Base-by-base conservation (phyloP, 176 grass and related monocot genomes). In the Zizania latifolia region DNA sequence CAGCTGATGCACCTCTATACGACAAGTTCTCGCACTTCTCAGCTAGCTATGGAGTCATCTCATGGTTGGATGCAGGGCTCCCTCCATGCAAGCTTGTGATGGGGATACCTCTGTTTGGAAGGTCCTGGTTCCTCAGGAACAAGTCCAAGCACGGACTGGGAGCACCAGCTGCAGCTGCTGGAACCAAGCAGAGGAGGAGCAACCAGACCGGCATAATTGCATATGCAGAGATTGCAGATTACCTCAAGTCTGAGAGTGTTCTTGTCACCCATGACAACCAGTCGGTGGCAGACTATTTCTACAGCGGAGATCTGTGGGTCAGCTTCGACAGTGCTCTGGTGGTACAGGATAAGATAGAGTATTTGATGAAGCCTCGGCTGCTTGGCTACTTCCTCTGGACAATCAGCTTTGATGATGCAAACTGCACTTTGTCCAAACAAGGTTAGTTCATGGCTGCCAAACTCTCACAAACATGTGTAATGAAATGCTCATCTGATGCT, bases 351-450 rank as follows among this genome's bases (percentile, higher is more conserved):
- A 95, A 95, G 76, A 59, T 95, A 2, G 68, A 78, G 76, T 95
- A 86, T 50, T 88, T 83, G 7, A 60, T 39, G 7, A 74, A 71
- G 12, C 86, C 75, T 48, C 69, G 65, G 38, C 78, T 95, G 88
- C 85, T 89, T 21, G 92, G 92, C 15, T 95, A 91, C 72, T 89
- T 95, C 72, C 76, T 95, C 72, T 89, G 85, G 92, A 74, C 89
- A 6, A 82, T 91, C 21, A 84, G 80, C 77, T 95, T 89, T 29
- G 92, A 95, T 15, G 82, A 91, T n/a, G 69, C 75, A 12, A 70
- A 81, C 63, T 62, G 50, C 58, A 88, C 88, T 45, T 54, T 91
- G 59, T 86, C 92, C 32, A 88, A 74, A 70, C 76, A 75, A 86
- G 92, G 92, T 89, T 24, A 86, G 65, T n/a, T n/a, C n/a, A n/a